These are phyloP conservation scores for Forsythia viridissima DNA, from an alignment of 257 asterid species.

Conservation along the genomic window DNA sequence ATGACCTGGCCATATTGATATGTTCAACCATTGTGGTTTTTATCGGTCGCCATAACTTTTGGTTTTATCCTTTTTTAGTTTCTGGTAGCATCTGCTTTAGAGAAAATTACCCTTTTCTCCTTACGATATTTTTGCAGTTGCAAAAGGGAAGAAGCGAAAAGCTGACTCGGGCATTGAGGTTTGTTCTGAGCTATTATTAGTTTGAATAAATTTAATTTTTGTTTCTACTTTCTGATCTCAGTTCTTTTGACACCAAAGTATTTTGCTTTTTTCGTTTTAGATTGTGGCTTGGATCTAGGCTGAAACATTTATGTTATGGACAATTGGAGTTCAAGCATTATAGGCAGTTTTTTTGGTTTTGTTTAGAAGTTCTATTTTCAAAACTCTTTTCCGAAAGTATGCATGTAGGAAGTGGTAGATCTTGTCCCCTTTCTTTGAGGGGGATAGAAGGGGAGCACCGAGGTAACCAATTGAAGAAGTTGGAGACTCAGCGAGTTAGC, in stretches of 20 bases:
- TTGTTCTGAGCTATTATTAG: conserved; percentile 25
- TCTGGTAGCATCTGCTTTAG: conserved; percentile 12
- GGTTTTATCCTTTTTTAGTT: neutral
- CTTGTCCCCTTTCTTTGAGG: too few species aligned
- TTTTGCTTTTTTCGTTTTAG: neutral
- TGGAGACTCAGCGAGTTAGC: too few species aligned
- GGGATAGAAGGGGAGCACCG: too few species aligned
- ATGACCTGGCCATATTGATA: conserved; percentile 1
- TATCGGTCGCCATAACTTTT: conserved; percentile 7
- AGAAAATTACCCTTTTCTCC: conserved; percentile 18
- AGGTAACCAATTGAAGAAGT: too few species aligned
- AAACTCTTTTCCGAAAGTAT: too few species aligned
- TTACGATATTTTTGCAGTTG: conserved; percentile 53
- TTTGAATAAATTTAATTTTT: neutral
- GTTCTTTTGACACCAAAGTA: neutral
- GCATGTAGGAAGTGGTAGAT: too few species aligned
- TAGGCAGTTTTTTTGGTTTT: too few species aligned
- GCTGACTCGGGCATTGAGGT: conserved; percentile 75
- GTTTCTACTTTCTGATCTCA: neutral
- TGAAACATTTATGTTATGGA: too few species aligned
- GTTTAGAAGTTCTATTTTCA: too few species aligned
- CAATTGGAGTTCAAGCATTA: too few species aligned
- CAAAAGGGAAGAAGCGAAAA: conserved; percentile 83
- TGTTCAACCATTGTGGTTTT: conserved; percentile 7
- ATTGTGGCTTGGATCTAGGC: too few species aligned